A percentile compares a stretch with the other conserved stretches of the same genome.
phyloP scores from a whole-genome alignment of 768 basidiomycete species.

The Xerocomellus intermedius region DNA sequence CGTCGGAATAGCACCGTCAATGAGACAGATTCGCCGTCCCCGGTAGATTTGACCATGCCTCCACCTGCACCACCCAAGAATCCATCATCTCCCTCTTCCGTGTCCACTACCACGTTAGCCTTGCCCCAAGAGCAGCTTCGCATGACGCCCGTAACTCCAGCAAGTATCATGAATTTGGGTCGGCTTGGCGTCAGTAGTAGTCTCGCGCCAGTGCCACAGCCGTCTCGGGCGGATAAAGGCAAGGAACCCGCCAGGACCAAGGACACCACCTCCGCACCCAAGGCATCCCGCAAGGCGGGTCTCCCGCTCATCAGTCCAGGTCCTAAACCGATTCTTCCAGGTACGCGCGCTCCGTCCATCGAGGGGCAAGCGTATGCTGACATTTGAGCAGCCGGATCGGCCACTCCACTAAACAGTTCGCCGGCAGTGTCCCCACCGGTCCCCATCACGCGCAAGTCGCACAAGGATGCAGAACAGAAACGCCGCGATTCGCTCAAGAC shows the following conservation, averaged over 20 bases:
- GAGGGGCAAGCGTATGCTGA: slow-evolving; percentile 1
- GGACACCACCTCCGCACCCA: slow-evolving; percentile 21
- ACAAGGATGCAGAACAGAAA: slow-evolving; percentile 97
- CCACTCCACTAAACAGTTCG: slow-evolving; percentile 26
- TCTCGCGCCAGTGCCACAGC: slow-evolving; percentile 34
- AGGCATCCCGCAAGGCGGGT: slow-evolving; percentile 29
- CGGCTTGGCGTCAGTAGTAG: slow-evolving; percentile 52
- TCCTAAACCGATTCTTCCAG: slow-evolving; percentile 73
- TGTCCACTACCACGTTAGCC: neutral
- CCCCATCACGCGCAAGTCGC: slow-evolving; percentile 70
- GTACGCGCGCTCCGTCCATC: slow-evolving; percentile 34
- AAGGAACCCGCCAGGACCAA: slow-evolving; percentile 33
- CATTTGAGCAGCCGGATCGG: slow-evolving; percentile 33
- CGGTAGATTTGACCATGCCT: slow-evolving; percentile 87
- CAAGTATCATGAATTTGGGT: slow-evolving; percentile 89
- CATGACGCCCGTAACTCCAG: slow-evolving; percentile 82
- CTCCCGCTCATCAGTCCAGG: slow-evolving; percentile 47
- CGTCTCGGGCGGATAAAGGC: slow-evolving; percentile 20
- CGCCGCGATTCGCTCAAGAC: slow-evolving; percentile 95
- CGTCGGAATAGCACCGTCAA: slow-evolving; percentile 43
- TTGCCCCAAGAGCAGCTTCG: slow-evolving; percentile 26
- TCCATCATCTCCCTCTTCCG: slow-evolving; percentile 16
- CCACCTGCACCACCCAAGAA: slow-evolving; percentile 63
- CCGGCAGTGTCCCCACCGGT: slow-evolving; percentile 34
- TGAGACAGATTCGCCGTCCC: slow-evolving; percentile 70